Percentiles rank a stretch among this genome's conserved stretches.
Conservation (phyloP, 2,329 filamentous ascomycete genomes). For the Colletotrichum tropicale region DNA sequence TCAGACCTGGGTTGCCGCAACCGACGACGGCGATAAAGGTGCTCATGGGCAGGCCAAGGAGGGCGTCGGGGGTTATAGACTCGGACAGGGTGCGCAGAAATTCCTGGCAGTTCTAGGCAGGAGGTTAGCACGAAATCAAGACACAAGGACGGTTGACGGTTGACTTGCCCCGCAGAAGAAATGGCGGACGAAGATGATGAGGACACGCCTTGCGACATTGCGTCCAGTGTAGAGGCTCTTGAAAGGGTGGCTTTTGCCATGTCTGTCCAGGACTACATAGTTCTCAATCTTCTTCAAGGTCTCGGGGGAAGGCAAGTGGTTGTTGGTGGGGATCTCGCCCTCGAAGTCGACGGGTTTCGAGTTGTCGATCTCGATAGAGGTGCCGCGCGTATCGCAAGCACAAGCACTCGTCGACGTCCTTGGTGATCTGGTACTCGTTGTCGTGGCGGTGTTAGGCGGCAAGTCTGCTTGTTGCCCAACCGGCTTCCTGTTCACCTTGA, state of each 20-base stretch:
- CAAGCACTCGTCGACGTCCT: conserved; percentile 3
- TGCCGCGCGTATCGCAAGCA: conserved; percentile 11
- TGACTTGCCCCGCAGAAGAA: conserved; percentile 79
- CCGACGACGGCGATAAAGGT: conserved; percentile 74
- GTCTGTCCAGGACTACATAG: conserved; percentile 63
- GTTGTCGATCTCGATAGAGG: conserved; percentile 38
- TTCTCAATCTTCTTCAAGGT: conserved; percentile 56
- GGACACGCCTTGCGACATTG: conserved; percentile 59
- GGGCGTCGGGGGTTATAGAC: conserved; percentile 58
- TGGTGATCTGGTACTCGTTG: background rate
- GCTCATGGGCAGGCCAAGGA: conserved; percentile 52
- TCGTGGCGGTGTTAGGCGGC: background rate
- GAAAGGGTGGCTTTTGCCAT: conserved; percentile 66
- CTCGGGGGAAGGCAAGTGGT: conserved; percentile 56
- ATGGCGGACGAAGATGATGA: conserved; percentile 78
- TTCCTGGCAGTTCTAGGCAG: conserved; percentile 74
- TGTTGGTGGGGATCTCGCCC: conserved; percentile 59
- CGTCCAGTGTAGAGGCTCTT: conserved; percentile 64
- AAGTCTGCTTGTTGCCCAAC: background rate
- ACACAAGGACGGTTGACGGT: background rate
- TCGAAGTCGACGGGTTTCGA: conserved; percentile 56
- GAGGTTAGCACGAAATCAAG: background rate
- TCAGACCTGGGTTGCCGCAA: conserved; percentile 72
- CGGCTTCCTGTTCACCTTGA: background rate
- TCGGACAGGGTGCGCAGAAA: conserved; percentile 69